Conservation (phyloP, 2,329 filamentous ascomycete species). For the Diaporthe eres region DNA sequence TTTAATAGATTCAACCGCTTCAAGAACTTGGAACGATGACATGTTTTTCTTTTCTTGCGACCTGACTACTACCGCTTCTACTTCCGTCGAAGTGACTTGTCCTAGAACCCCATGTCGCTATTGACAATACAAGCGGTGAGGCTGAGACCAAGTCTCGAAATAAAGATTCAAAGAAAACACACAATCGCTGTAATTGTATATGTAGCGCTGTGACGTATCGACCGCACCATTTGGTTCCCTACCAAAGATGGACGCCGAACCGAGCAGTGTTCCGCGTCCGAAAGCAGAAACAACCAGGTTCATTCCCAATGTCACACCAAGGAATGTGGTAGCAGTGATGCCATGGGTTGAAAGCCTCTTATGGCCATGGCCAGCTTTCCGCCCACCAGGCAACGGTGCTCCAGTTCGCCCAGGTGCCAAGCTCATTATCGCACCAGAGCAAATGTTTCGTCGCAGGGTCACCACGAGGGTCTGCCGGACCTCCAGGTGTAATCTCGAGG, state of each 20-base stretch:
- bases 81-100: neutral
- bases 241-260: neutral
- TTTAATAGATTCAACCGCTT: neutral
- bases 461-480: neutral
- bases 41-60: neutral
- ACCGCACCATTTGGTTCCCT: neutral
- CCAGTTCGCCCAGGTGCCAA: neutral
- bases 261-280: neutral
- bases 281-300: neutral
- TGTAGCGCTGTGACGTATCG: neutral
- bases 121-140: neutral
- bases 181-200: neutral
- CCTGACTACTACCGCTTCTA: neutral
- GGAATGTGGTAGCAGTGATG: neutral
- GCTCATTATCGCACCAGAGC: neutral
- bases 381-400: neutral
- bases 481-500: neutral
- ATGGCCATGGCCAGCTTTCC: neutral
- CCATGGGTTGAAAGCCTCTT: neutral
- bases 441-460: neutral
- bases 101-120: neutral
- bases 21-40: neutral
- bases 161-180: neutral
- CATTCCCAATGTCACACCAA: neutral
- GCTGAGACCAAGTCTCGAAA: neutral